Conservation (phyloP, 441 rosid species). For the Corymbia citriodora region DNA sequence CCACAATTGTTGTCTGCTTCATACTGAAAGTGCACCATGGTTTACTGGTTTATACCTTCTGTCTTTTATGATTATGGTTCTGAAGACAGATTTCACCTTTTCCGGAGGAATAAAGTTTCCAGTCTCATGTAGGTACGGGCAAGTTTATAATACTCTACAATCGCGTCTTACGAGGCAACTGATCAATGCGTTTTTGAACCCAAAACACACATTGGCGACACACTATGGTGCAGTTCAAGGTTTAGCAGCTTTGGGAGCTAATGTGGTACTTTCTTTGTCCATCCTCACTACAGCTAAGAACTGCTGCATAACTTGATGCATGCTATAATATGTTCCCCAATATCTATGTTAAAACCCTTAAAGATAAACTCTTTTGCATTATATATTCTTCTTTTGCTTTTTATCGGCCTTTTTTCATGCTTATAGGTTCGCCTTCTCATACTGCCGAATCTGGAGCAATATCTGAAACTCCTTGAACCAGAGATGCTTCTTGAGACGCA, state of each 20-base stretch:
- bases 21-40: background rate
- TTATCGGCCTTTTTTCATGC: conserved; percentile 12
- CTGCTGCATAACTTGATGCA: background rate
- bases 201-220: conserved; percentile 76
- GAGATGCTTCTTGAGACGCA: conserved; percentile 80
- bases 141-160: conserved; percentile 74
- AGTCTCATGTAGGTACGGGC: conserved; percentile 61
- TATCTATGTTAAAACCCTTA: background rate
- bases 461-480: conserved; percentile 80
- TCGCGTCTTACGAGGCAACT: conserved; percentile 85
- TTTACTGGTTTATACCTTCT: background rate
- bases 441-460: conserved; percentile 75
- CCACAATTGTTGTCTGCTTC: background rate
- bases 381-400: background rate
- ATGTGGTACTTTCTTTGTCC: conserved; percentile 52
- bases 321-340: background rate
- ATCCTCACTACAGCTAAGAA: background rate
- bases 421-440: conserved; percentile 72
- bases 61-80: background rate
- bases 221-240: conserved; percentile 98
- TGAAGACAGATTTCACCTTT: background rate
- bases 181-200: conserved; percentile 78
- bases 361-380: background rate
- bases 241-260: conserved; percentile 78
- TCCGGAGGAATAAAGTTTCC: background rate